These are phyloP conservation scores for Pythium aquatile DNA, from an alignment of 352 stramenopile species.

Conservation along the genomic window DNA sequence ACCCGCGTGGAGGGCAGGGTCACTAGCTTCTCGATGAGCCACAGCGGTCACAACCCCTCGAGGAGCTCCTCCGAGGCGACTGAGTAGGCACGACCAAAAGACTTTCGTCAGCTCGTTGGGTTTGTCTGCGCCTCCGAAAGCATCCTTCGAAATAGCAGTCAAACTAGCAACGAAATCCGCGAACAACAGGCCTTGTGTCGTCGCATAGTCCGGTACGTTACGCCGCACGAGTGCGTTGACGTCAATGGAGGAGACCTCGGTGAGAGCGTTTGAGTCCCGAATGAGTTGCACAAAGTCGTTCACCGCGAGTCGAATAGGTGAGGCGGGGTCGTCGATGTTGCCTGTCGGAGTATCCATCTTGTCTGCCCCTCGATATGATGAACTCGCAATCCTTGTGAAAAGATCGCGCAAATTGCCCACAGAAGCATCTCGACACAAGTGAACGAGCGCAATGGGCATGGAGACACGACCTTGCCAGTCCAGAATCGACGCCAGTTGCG, in stretches of 20 bases:
- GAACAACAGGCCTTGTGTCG: slow-evolving; percentile 49
- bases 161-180: slow-evolving; percentile 54
- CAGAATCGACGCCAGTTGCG: slow-evolving; percentile 45
- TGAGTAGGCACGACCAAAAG: slow-evolving; percentile 56
- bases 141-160: slow-evolving; percentile 39
- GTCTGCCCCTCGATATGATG: neutral
- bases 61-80: slow-evolving; percentile 16
- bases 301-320: neutral
- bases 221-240: slow-evolving; percentile 29
- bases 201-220: slow-evolving; percentile 44
- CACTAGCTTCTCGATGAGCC: neutral
- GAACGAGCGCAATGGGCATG: slow-evolving; percentile 48
- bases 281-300: slow-evolving; percentile 6
- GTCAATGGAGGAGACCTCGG: slow-evolving; percentile 6
- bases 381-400: slow-evolving; percentile 24
- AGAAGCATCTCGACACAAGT: slow-evolving; percentile 49
- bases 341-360: neutral
- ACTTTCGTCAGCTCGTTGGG: slow-evolving; percentile 34
- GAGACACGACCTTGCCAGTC: slow-evolving; percentile 50
- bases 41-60: neutral
- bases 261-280: neutral
- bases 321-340: neutral
- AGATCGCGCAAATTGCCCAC: slow-evolving; percentile 50
- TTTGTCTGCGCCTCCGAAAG: slow-evolving; percentile 32
- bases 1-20: slow-evolving; percentile 9